Base-by-base conservation (phyloP, 2,329 filamentous ascomycete species). In the Colletotrichum sp. region DNA sequence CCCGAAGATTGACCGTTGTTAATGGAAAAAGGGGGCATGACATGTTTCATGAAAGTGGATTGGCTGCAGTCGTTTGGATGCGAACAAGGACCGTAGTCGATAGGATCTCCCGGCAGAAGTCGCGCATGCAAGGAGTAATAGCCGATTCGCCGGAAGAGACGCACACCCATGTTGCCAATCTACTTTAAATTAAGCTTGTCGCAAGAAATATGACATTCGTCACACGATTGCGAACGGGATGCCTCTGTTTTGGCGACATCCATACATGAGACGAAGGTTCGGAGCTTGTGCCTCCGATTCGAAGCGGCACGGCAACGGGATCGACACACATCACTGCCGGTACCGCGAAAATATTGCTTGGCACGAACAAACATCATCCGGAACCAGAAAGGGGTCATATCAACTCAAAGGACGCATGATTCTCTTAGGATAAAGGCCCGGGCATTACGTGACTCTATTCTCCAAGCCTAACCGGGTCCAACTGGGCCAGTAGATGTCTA, bases 181-280 rank as follows among this genome's bases (percentile, higher is more conserved):
- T 74, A 71, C 30, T 52, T 61, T 65, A 64, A 43, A 71, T 74
- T 71, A 71, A 74, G 67, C 57, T 74, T 74, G 67, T 72, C 34
- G 16, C 48, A 34, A 28, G 48, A 26, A 57, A n/a, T 34, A 30
- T 52, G 43, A 13, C 10, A 24, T 21, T 24, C 30, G 34, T 67
- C 52, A 72, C 39, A 63, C 69, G 24, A 30, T 26, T 26, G 16
- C 55, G 12, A 9, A 30, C 55, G 21, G 24, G 1, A 26, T 59
- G 10, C 3, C 43, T 16, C 34, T n/a, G 36, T 36, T 26, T 32
- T n/a, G 59, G 18, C 59, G 7, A 30, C 28, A 26, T 63, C 28
- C 30, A 30, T 63, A n/a, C 30, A 30, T 32, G 18, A 32, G 59
- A 63, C 26, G 26, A 63, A 30, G 18, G 12, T 7, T 30, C 59